These are phyloP conservation scores for Colletotrichum sp. DNA, from an alignment of 2,329 filamentous ascomycete species.

Conservation along the genomic window DNA sequence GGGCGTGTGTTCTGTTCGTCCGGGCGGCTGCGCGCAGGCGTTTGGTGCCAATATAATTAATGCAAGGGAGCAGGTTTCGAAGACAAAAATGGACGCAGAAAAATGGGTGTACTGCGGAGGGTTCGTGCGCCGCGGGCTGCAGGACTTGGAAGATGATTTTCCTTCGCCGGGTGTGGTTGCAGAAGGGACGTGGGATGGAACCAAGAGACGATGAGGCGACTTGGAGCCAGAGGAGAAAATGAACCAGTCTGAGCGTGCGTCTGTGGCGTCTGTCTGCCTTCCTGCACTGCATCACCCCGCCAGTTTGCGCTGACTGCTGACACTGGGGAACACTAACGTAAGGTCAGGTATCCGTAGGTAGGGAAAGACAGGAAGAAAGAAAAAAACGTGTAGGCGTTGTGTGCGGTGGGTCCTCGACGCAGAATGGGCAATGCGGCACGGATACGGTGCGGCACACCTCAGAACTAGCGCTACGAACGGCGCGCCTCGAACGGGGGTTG, in stretches of 20 bases:
- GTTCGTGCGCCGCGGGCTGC: not conserved
- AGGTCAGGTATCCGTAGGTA: not conserved
- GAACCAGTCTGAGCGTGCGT: slow-evolving; percentile 4
- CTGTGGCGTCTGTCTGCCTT: not conserved
- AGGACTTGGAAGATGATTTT: not conserved
- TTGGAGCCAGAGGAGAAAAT: not conserved
- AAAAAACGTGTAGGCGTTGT: not conserved
- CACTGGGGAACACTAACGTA: not conserved
- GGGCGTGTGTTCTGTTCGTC: not conserved
- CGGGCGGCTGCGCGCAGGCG: not conserved
- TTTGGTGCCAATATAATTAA: not conserved
- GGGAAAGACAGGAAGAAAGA: not conserved
- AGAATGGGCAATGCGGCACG: not conserved
- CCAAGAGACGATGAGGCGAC: not conserved
- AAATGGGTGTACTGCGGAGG: not conserved
- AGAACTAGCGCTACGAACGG: not conserved
- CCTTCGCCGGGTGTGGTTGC: slow-evolving; percentile 1
- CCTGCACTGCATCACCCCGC: not conserved
- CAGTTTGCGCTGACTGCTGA: not conserved
- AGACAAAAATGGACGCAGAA: not conserved
- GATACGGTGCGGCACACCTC: not conserved
- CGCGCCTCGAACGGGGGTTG: not conserved
- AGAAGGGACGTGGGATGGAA: not conserved
- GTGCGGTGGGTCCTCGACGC: not conserved
- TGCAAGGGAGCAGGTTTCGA: not conserved